phyloP scores from a whole-genome alignment of 164 flowering plant genomes.

The Vitis amurensis region DNA sequence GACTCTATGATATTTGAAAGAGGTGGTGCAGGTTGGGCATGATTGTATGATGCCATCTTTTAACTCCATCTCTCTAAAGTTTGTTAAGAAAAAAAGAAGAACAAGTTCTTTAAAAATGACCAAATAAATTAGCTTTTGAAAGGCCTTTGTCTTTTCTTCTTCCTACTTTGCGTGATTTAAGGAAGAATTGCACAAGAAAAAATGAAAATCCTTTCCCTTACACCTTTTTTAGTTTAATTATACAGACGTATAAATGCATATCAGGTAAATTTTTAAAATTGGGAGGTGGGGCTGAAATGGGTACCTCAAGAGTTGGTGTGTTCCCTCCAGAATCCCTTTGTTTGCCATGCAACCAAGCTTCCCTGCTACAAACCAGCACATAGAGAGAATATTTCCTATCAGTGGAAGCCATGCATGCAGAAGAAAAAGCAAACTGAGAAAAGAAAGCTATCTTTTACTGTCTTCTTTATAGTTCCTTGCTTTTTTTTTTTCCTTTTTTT shows the following conservation, averaged over 20 bases:
- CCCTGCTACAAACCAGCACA: slow-evolving; percentile 61
- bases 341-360: slow-evolving; percentile 84
- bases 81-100: too few species aligned
- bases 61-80: too few species aligned
- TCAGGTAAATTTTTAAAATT: too few species aligned
- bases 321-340: slow-evolving; percentile 53
- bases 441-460: slow-evolving; percentile 51
- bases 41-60: too few species aligned
- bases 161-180: slow-evolving; percentile 3
- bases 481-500: slow-evolving; percentile 8
- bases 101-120: slow-evolving; percentile 4
- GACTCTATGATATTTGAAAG: too few species aligned
- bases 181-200: slow-evolving; percentile 8
- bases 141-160: slow-evolving; percentile 21
- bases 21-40: too few species aligned
- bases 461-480: slow-evolving; percentile 9
- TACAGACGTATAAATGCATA: too few species aligned
- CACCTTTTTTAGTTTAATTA: not conserved
- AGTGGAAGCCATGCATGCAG: slow-evolving; percentile 65
- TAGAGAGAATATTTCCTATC: slow-evolving; percentile 46
- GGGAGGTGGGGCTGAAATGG: slow-evolving; percentile 10
- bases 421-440: slow-evolving; percentile 31
- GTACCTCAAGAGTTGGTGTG: slow-evolving; percentile 70
- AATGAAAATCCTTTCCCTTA: not conserved
- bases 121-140: slow-evolving; percentile 16